Base-by-base conservation (phyloP, 257 asterid species). In the Petrea volubilis region DNA sequence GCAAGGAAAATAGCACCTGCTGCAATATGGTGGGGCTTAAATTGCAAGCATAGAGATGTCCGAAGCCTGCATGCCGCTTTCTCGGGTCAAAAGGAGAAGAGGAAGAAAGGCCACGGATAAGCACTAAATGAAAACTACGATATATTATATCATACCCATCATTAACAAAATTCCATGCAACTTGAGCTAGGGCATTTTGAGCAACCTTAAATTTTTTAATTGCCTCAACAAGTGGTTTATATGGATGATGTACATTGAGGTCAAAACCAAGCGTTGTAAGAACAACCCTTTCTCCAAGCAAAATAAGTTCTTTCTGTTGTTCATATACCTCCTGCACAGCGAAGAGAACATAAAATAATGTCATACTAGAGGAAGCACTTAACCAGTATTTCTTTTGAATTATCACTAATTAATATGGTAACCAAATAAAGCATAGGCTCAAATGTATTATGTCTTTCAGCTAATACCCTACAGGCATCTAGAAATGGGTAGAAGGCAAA, bases 81-180 rank as follows among this genome's bases (percentile, higher is more conserved):
- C 89, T 86, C 87, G 44, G 78, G 88, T 88, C 94, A 85, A 89
- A 82, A 73, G 75, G 80, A 73, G 85, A 78, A 81, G 43, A 82
- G 85, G 73, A 68, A 68, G 83, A 68, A 77, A 46, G 78, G 75
- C 82, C 80, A 76, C 56, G 82, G 84, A 76, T 67, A 83, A 78
- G 77, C 83, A 76, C 65, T 59, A 71, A 64, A 24, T 46, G 56
- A 70, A 50, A 65, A 67, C 27, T 66, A 41, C 44, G 14, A 64
- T 55, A 80, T 20, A 74, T 67, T 27, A 75, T 31, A 81, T 70
- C 82, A 81, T 93, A 93, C 98, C 98, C 97, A 89, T 93, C 98
- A 53, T 93, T 93, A 71, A 93, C 98, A 79, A 93, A 93, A 77
- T 93, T 93, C 98, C 98, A 93, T n/a, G 98, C 98, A 73, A 93